Evolutionary conservation across 441 rosid species (phyloP), one percentile per base, ranked within the genome.

Genomic region (Corymbia citriodora): DNA sequence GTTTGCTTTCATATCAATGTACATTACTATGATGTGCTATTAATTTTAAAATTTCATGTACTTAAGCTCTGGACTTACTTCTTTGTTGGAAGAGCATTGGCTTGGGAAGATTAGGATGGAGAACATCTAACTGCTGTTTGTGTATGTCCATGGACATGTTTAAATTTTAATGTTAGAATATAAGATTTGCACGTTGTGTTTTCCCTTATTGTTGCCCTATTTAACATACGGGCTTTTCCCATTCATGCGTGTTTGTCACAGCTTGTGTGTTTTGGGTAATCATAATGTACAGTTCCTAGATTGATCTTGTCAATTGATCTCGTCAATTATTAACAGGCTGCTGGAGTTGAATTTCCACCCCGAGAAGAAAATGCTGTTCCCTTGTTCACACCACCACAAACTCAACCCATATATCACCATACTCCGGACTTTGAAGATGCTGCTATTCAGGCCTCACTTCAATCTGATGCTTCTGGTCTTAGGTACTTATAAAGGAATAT

Each of bases 291-390:
- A 7, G 85, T 79, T 79, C 85, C 52, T 79, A 40, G 85, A 79
- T 40, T 79, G n/a, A 79, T 79, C 52, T 45, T 40, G 52, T 45
- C 85, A 40, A 40, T 40, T 40, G n/a, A 79, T 79, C 52, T 45
- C 23, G 52, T 45, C 85, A 40, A 79, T 21, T 65, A 54, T 87
- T 87, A 10, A 87, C 91, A 90, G 91, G 89, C 89, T 72, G 96
- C 97, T 87, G 99, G 99, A 90, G 93, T 98, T 92, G 97, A 97
- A 91, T 98, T 97, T 92, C 99, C 99, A 49, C 99, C 99, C n/a
- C 95, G 97, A 87, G 96, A 91, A 87, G 99, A 96, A 94, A 95
- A 95, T 91, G 92, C 93, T 88, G 99, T 97, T 25, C 99, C 99
- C 9, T 92, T 98, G 89, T 98, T 97, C 92, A 97, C 99, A 91